These are phyloP conservation scores for Pseudocercospora musae DNA, from an alignment of 2,329 filamentous ascomycete genomes.

Conservation along the genomic window DNA sequence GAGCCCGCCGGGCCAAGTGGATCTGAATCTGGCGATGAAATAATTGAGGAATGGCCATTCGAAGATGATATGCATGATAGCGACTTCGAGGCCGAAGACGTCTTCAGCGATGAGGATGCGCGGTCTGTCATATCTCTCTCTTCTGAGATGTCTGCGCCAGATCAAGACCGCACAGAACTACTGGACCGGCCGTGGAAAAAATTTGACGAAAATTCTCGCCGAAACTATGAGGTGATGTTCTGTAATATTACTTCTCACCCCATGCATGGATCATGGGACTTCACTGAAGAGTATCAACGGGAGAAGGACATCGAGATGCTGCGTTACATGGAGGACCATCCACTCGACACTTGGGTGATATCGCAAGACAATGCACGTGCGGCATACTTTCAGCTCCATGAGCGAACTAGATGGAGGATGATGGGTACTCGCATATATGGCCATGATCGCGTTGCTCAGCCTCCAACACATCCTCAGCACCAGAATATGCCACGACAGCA, in stretches of 20 bases:
- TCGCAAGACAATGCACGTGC: slow-evolving; percentile 20
- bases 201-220: slow-evolving; percentile 19
- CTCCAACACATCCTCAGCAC: background rate
- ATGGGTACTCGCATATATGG: slow-evolving; percentile 29
- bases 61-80: slow-evolving; percentile 10
- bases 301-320: slow-evolving; percentile 31
- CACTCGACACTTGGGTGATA: slow-evolving; percentile 31
- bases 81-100: slow-evolving; percentile 31
- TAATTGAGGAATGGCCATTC: slow-evolving; percentile 27
- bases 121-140: slow-evolving; percentile 26
- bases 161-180: slow-evolving; percentile 9
- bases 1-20: slow-evolving; percentile 1
- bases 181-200: slow-evolving; percentile 25
- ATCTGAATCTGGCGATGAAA: slow-evolving; percentile 4
- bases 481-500: slow-evolving; percentile 2
- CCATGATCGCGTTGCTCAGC: slow-evolving; percentile 12
- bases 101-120: slow-evolving; percentile 18
- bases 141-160: slow-evolving; percentile 13
- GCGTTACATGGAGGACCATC: slow-evolving; percentile 29
- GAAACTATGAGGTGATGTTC: slow-evolving; percentile 29
- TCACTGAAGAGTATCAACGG: slow-evolving; percentile 30
- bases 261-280: slow-evolving; percentile 24
- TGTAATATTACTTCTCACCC: slow-evolving; percentile 17
- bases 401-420: slow-evolving; percentile 28
- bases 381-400: slow-evolving; percentile 24